phyloP scores from a whole-genome alignment of 805 yeast species.

The Yamadazyma olivae region DNA sequence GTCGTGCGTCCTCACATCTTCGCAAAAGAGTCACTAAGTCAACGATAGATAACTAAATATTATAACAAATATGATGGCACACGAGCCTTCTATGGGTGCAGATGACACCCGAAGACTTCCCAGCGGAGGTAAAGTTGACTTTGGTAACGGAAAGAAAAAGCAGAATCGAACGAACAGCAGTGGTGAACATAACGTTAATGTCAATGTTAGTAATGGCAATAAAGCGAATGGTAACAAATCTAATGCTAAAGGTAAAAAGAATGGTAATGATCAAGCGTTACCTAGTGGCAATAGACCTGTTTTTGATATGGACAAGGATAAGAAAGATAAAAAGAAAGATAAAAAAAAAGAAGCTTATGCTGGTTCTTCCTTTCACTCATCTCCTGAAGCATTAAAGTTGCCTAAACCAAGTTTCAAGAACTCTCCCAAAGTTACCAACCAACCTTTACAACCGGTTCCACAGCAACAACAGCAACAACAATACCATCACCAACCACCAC shows the following conservation, averaged over 20 bases:
- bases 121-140: conserved; percentile 28
- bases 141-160: conserved; percentile 17
- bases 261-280: conserved; percentile 7
- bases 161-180: not conserved
- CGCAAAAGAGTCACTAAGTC: no score
- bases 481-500: not conserved
- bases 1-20: no score
- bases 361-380: conserved; percentile 55
- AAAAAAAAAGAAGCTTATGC: conserved; percentile 40
- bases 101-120: conserved; percentile 24
- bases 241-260: conserved; percentile 10
- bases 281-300: conserved; percentile 29
- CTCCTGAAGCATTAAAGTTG: conserved; percentile 53
- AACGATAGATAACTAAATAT: no score
- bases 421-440: conserved; percentile 5
- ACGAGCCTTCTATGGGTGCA: no score
- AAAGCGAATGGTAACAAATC: conserved; percentile 8
- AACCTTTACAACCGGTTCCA: conserved; percentile 24
- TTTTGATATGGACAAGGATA: conserved; percentile 12
- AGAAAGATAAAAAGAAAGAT: conserved; percentile 6
- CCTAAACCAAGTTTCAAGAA: conserved; percentile 52
- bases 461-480: no score
- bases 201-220: conserved; percentile 3
- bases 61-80: no score
- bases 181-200: no score